phyloP scores from a whole-genome alignment of 805 yeast genomes.

The Pichia sporocuriosa region DNA sequence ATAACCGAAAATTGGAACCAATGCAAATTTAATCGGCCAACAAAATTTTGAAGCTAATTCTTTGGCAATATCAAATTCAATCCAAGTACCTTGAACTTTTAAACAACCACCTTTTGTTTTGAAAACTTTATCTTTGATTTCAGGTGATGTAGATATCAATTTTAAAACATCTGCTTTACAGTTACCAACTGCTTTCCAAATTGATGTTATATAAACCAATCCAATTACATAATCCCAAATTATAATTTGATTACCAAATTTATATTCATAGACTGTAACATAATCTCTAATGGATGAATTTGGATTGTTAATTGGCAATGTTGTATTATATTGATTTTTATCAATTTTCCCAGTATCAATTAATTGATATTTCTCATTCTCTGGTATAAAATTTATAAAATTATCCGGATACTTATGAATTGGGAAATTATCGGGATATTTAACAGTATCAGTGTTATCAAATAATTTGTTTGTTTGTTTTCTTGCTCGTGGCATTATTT shows the following conservation, averaged over 20 bases:
- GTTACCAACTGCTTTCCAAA: slow-evolving; percentile 73
- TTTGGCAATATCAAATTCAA: slow-evolving; percentile 64
- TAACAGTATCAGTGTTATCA: neutral
- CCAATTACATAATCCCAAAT: slow-evolving; percentile 86
- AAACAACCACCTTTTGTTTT: slow-evolving; percentile 86
- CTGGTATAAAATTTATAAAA: no score
- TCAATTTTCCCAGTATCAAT: slow-evolving; percentile 18
- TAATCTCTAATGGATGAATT: slow-evolving; percentile 40
- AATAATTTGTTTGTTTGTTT: no score
- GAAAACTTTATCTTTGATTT: slow-evolving; percentile 52
- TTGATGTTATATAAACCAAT: slow-evolving; percentile 78
- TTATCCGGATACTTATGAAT: slow-evolving; percentile 17
- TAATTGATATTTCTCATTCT: slow-evolving; percentile 19
- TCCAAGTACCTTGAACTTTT: slow-evolving; percentile 93
- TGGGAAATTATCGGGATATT: slow-evolving; percentile 20
- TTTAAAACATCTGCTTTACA: slow-evolving; percentile 72
- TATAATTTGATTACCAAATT: slow-evolving; percentile 62
- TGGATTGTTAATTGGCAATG: slow-evolving; percentile 44
- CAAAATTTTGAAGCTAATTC: slow-evolving; percentile 68
- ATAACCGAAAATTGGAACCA: slow-evolving; percentile 75
- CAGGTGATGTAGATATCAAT: slow-evolving; percentile 59
- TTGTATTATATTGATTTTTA: slow-evolving; percentile 57
- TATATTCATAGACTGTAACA: slow-evolving; percentile 67
- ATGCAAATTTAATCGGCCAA: slow-evolving; percentile 64
- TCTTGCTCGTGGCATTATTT: no score